These are phyloP conservation scores for Schizopora paradoxa DNA, from an alignment of 1,284 basidiomycete genomes.

Conservation along the genomic window DNA sequence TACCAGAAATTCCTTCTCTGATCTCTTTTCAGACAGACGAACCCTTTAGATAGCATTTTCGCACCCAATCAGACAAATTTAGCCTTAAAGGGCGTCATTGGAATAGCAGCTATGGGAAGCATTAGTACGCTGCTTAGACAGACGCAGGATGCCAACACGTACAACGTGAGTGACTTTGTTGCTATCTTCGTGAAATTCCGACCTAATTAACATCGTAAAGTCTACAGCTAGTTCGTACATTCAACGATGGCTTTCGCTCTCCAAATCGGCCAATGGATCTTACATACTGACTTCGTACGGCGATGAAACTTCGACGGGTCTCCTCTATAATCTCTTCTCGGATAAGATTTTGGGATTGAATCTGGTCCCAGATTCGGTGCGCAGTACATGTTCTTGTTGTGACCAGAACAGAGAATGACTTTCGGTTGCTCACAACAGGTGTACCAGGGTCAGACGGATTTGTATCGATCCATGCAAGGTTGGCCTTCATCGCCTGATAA, in stretches of 20 bases:
- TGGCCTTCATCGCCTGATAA: no score
- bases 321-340: constrained; percentile 44
- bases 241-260: constrained; percentile 14
- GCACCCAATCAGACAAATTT: constrained; percentile 28
- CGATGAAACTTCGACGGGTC: constrained; percentile 26
- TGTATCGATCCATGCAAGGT: constrained; percentile 4
- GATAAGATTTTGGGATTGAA: constrained; percentile 33
- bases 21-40: neutral
- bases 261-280: constrained; percentile 16
- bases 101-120: constrained; percentile 35
- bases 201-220: neutral
- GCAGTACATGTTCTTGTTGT: constrained; percentile 4
- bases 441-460: constrained; percentile 10
- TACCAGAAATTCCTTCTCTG: no score
- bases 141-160: constrained; percentile 24
- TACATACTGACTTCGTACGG: constrained; percentile 28
- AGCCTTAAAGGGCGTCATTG: constrained; percentile 39
- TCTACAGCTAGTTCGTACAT: constrained; percentile 8
- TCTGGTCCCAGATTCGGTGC: constrained; percentile 26
- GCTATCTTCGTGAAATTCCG: neutral
- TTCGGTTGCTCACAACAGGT: constrained; percentile 9
- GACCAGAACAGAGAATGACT: neutral
- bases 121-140: constrained; percentile 31
- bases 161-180: constrained; percentile 2
- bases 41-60: constrained; percentile 3